These are phyloP conservation scores for Ganoderma resinaceum DNA, from an alignment of 1,284 basidiomycete species.

Conservation along the genomic window DNA sequence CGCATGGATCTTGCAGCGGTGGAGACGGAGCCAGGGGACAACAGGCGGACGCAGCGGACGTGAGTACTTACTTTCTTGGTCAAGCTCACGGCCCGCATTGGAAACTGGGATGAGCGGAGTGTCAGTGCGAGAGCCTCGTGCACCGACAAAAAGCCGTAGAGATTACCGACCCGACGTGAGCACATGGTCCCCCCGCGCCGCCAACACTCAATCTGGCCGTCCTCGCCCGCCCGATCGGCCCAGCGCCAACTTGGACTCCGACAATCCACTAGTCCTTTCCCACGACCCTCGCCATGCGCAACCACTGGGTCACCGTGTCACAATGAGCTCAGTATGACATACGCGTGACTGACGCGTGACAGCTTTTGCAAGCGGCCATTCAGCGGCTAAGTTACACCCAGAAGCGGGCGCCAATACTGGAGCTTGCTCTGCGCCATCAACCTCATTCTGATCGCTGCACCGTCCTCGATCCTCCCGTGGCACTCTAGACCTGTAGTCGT, in stretches of 20 bases:
- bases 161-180: conserved; percentile 15
- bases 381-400: neutral
- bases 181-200: conserved; percentile 28
- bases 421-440: conserved; percentile 28
- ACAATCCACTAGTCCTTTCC: conserved; percentile 11
- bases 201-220: conserved; percentile 19
- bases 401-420: conserved; percentile 5
- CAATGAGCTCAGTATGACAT: conserved; percentile 1
- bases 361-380: conserved; percentile 1
- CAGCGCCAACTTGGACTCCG: conserved; percentile 7
- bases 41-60: neutral
- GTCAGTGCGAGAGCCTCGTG: conserved; percentile 17
- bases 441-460: conserved; percentile 24
- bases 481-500: neutral
- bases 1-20: conserved; percentile 12
- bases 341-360: conserved; percentile 15
- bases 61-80: neutral
- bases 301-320: conserved; percentile 10
- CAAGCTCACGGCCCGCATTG: neutral
- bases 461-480: neutral
- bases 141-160: conserved; percentile 18
- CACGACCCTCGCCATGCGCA: conserved; percentile 20
- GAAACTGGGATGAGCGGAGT: neutral
- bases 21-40: neutral
- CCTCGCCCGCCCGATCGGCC: conserved; percentile 23